Evolutionary conservation across 306 rosid species (phyloP), one percentile per base, ranked within the genome.

Genomic region (Lagenaria siceraria): DNA sequence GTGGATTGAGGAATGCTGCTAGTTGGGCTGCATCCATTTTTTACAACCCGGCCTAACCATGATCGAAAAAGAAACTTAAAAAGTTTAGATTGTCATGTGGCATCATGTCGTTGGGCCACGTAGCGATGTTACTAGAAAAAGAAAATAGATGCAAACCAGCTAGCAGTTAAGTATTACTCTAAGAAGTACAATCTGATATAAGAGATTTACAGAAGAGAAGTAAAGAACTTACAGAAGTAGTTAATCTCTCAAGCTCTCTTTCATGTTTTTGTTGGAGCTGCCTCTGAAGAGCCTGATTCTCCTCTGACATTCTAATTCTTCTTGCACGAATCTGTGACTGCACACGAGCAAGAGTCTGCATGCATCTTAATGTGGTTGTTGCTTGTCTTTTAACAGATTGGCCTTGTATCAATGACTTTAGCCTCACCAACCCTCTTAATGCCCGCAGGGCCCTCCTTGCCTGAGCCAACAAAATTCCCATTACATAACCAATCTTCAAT

Each of bases 321-420:
- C 99, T 82, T 17, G 88, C 86, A 35, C 85, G 93, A 81, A 96
- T 83, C 85, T 92, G 89, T 49, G 93, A 88, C 78, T 96, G 99
- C 53, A 96, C 78, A 6, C 86, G 83, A 52, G 97, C 87, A 77
- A 92, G 87, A 12, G 98, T 92, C 85, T 96, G 99, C 98, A 96
- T 92, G 86, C 93, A 90, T 83, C 80, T 89, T 66, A 96, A 88
- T 24, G 98, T 84, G 42, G 87, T 84, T 19, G 91, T 82, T 36
- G 91, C 90, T 85, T 96, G 99, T 42, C 96, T 80, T 85, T 92
- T 90, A 75, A 92, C 97, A 33, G 87, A 85, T 80, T 90, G 91
- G 36, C 96, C 96, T 77, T 87, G 79, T n/a, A 92, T 81, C 88
- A 92, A 78, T 27, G 89, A 81, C 76, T 81, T 92, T 90, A 96